Evolutionary conservation across 2,329 filamentous ascomycete genomes (phyloP), one percentile per base, ranked within the genome.

Genomic region (Apiospora phragmitis): DNA sequence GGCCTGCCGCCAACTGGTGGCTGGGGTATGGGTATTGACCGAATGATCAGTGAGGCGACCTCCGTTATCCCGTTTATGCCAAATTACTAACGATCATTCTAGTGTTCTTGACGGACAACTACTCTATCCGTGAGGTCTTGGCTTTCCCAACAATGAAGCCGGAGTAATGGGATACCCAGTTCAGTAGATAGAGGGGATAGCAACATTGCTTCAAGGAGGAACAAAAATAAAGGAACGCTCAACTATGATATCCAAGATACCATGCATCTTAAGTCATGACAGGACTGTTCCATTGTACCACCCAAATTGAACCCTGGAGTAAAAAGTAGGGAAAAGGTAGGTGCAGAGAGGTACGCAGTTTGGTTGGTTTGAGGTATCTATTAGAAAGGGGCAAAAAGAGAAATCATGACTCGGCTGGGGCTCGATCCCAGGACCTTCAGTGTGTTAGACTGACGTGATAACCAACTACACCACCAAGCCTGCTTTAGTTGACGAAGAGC

Each of bases 71-170:
- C 90, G 76, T 26, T 47, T 14, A 59, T 59, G 32, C 14, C 8
- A 24, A 1, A 12, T 35, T 42, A 38, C 47, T 68, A 68, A 68
- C 16, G 5, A 26, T 16, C 18, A 7, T 38, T 26, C 21, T 42
- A 69, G 59, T 97, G 94, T 97, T 97, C 89, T 85, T 98, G 82
- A 97, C 95, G 67, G 91, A 98, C 83, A 93, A 97, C 85, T 96
- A 97, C 85, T 93, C 90, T 76, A 99, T 99, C 82, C 95, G 96
- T 84, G 96, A 99, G 84, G 95, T 98, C 3, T 85, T 98, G 73
- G 91, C 95, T 11, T 99, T 99, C 90, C 96, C 96, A 14, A 95
- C 98, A 85, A 97, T 99, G 94, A 97, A 97, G 68, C 74, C 70
- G 18, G 69, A 70, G 42, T 62, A 69, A n/a, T 62, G 55, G n/a